These are phyloP conservation scores for Glomus cerebriforme DNA, from an alignment of 192 early-diverging fungal genomes.

Conservation along the genomic window DNA sequence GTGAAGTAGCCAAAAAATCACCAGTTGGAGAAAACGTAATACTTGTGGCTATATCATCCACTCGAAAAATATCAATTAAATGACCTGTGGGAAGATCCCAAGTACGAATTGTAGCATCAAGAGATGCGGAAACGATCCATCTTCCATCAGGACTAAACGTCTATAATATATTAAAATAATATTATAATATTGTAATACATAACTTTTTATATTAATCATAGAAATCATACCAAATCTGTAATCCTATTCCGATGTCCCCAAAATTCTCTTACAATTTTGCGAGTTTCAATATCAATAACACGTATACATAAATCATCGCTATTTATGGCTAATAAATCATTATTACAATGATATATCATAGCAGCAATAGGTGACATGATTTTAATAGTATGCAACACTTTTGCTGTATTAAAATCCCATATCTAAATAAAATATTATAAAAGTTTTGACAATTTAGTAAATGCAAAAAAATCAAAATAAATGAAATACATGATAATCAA, in stretches of 20 bases:
- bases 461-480: not conserved
- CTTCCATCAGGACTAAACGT: conserved; percentile 90
- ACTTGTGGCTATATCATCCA: conserved; percentile 77
- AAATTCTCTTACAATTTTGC: conserved; percentile 84
- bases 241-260: conserved; percentile 86
- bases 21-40: conserved; percentile 88
- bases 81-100: conserved; percentile 96
- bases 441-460: not conserved
- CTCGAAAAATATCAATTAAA: conserved; percentile 82
- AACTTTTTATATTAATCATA: not conserved
- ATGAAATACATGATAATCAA: no score
- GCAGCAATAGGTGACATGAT: conserved; percentile 65
- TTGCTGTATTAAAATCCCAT: conserved; percentile 81
- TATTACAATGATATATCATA: conserved; percentile 69
- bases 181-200: not conserved
- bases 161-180: conserved; percentile 38
- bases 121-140: conserved; percentile 80
- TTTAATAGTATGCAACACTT: conserved; percentile 61
- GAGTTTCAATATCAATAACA: conserved; percentile 84
- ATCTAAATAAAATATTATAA: conserved; percentile 48
- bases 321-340: conserved; percentile 75
- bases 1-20: conserved; percentile 89
- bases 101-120: conserved; percentile 88
- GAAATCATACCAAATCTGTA: conserved; percentile 71
- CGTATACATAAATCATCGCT: conserved; percentile 89